Evolutionary conservation across 1,284 basidiomycete species (phyloP).

Genomic region (Xerocomus nothofagi): DNA sequence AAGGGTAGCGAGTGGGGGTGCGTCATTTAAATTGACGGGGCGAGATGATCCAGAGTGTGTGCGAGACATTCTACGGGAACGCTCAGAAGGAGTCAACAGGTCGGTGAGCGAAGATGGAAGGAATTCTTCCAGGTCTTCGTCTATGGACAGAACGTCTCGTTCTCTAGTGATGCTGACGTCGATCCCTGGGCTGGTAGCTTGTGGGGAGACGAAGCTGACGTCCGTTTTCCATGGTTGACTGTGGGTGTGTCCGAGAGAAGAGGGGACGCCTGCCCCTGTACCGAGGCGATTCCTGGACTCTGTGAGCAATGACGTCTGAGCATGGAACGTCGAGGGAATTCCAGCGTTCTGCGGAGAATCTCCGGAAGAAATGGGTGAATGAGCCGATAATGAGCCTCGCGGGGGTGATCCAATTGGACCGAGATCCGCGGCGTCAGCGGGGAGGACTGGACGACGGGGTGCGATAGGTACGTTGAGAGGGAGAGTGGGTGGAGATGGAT

Average conservation of each 20-base stretch:
- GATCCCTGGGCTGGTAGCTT: slow-evolving; percentile 13
- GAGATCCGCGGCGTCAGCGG: slow-evolving; percentile 50
- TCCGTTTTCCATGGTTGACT: slow-evolving; percentile 33
- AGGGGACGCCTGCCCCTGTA: slow-evolving; percentile 39
- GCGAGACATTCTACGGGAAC: slow-evolving; percentile 73
- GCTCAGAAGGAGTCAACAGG: slow-evolving; percentile 82
- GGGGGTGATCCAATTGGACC: slow-evolving; percentile 79
- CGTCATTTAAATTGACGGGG: slow-evolving; percentile 25
- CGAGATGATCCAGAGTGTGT: slow-evolving; percentile 51
- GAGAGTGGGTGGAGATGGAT: slow-evolving; percentile 41
- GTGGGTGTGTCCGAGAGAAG: slow-evolving; percentile 46
- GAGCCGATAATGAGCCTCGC: slow-evolving; percentile 45
- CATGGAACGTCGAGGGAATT: slow-evolving; percentile 38
- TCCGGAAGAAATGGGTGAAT: slow-evolving; percentile 60
- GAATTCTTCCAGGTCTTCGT: slow-evolving; percentile 84
- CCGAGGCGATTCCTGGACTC: slow-evolving; percentile 37
- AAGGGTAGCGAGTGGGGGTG: slow-evolving; percentile 18
- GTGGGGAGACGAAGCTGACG: slow-evolving; percentile 23
- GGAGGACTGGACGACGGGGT: slow-evolving; percentile 37
- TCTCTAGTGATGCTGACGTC: slow-evolving; percentile 25
- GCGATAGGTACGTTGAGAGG: slow-evolving; percentile 53
- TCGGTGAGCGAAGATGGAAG: slow-evolving; percentile 86
- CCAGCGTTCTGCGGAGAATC: slow-evolving; percentile 69
- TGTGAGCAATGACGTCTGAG: slow-evolving; percentile 33
- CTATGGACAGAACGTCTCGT: slow-evolving; percentile 53